Evolutionary conservation across 208 protist genomes (phyloP).

Genomic region (Leishmania turanica): DNA sequence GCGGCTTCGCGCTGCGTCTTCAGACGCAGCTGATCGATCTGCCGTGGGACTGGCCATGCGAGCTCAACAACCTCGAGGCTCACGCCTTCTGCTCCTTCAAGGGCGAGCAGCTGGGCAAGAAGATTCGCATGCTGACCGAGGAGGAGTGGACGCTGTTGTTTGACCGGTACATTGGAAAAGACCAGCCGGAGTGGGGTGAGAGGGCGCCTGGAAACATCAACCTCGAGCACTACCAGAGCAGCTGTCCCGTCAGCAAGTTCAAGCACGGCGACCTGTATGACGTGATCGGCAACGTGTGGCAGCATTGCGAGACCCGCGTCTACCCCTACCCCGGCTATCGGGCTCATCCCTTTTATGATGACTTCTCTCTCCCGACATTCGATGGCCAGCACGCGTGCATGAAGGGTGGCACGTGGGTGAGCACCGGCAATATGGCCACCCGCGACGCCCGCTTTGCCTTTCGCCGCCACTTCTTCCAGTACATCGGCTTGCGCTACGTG

Average conservation of each 20-base stretch:
- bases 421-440: constrained; percentile 95
- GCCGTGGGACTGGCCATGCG: constrained; percentile 96
- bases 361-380: constrained; percentile 97
- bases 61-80: constrained; percentile 96
- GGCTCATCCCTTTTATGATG: constrained; percentile 95
- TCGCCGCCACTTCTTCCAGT: constrained; percentile 97
- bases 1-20: constrained; percentile 88
- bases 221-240: constrained; percentile 85
- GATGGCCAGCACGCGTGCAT: constrained; percentile 95
- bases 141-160: constrained; percentile 89
- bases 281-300: constrained; percentile 96
- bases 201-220: constrained; percentile 88
- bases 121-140: constrained; percentile 90
- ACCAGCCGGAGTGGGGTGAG: constrained; percentile 73
- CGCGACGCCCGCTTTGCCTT: constrained; percentile 94
- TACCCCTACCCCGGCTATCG: constrained; percentile 92
- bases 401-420: constrained; percentile 95
- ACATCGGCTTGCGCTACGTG: constrained; percentile 93
- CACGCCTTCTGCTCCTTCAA: constrained; percentile 95
- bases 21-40: constrained; percentile 94
- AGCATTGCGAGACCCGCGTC: constrained; percentile 92
- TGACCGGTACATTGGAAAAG: constrained; percentile 79
- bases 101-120: constrained; percentile 74
- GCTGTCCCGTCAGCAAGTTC: constrained; percentile 85
- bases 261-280: constrained; percentile 89